Base-by-base conservation (phyloP, 2,329 filamentous ascomycete genomes). In the Aspergillus caelatus region DNA sequence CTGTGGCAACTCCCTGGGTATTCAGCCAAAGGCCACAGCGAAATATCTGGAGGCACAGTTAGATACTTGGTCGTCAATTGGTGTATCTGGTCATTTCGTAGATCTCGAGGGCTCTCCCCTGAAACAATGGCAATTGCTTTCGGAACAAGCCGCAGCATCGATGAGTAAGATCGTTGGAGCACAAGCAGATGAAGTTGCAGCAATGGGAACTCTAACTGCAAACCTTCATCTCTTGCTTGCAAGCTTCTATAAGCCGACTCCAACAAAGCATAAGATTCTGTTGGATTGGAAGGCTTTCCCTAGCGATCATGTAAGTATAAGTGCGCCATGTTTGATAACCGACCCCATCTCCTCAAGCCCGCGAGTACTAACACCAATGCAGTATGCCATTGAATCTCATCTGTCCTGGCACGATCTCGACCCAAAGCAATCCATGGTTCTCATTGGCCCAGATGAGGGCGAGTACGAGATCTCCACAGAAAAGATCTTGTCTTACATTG, bases 241-340 rank as follows among this genome's bases (percentile, higher is more conserved):
- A 6, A 91, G 89, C 77, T 95, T 96, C 80, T 96, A 94, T 79
- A 84, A 82, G 65, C 92, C 92, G 0, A 89, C 84, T 0, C 79
- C 81, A 36, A 80, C 82, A 69, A 84, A 78, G 39, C 88, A 89
- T 79, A 94, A 94, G 81, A 91, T 95, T 68, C 88, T 95, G 54
- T 84, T 94, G 46, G 92, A 96, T 77, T 92, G 91, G 81, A 93
- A 93, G 74, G 92, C 93, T 0, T 96, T 97, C 71, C 93, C 93
- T 1, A 93, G 90, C 74, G 93, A 96, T 74, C 89, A 92, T 75
- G 88, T 89, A 81, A 72, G 84, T 76, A 19, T 36, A 30, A 11
- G 16, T 3, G 16, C 26, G 9, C 41, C 41, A 41, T 16, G 16
- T 16, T 16, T 14, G 28, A 43, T n/a, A 26, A n/a, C 9, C 14